Conservation (phyloP, 441 rosid species). For the Bocquillonia castaneifolia region DNA sequence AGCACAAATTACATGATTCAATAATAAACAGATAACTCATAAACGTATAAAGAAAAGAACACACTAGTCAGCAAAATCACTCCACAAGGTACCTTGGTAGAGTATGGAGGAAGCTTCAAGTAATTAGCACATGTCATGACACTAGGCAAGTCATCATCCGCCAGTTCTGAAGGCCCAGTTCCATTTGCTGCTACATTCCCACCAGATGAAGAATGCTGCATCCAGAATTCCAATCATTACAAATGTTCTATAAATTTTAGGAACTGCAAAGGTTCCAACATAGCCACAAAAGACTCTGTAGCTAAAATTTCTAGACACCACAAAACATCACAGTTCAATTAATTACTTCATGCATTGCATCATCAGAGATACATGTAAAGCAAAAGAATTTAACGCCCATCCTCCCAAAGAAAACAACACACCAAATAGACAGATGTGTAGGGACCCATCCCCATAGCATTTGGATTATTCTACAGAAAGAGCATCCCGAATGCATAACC, state of each 20-base stretch:
- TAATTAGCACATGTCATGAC: constrained; percentile 99
- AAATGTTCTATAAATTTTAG: neutral
- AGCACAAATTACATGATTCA: constrained; percentile 13
- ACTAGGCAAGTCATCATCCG: constrained; percentile 95
- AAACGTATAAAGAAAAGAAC: neutral
- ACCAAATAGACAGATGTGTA: neutral
- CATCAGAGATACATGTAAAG: no score
- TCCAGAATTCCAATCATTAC: neutral
- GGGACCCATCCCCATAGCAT: neutral
- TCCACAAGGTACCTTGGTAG: constrained; percentile 55
- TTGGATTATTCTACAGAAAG: no score
- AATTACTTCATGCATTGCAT: neutral
- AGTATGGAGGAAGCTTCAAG: constrained; percentile 97
- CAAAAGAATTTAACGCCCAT: no score
- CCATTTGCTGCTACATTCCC: constrained; percentile 61
- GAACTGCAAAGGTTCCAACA: neutral
- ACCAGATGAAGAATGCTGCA: constrained; percentile 83
- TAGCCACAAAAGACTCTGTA: no score
- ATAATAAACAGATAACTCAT: neutral
- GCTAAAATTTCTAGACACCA: neutral
- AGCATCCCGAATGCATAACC: no score
- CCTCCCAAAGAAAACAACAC: neutral
- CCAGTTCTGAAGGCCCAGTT: constrained; percentile 62
- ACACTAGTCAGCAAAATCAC: neutral
- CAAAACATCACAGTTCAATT: neutral